These are phyloP conservation scores for Fibroporia radiculosa DNA, from an alignment of 768 basidiomycete species.

Conservation along the genomic window DNA sequence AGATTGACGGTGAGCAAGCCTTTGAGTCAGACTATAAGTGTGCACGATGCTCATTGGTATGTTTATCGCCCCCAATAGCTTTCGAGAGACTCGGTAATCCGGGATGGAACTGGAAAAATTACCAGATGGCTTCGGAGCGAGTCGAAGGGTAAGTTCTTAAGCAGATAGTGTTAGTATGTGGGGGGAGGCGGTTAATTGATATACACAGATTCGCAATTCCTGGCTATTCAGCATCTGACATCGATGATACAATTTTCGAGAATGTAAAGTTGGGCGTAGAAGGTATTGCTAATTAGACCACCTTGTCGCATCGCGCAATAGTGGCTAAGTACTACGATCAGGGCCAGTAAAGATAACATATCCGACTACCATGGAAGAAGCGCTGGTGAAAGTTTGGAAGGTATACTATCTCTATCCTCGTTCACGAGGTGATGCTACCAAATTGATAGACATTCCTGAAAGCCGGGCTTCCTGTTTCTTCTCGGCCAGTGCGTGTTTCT, in stretches of 20 bases:
- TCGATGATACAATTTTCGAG: no score
- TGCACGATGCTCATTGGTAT: no score
- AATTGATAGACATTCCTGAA: constrained; percentile 12
- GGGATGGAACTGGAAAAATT: constrained; percentile 45
- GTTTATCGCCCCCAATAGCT: no score
- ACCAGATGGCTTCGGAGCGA: constrained; percentile 27
- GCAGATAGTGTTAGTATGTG: no score
- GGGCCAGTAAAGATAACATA: constrained; percentile 14
- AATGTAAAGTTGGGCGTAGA: no score
- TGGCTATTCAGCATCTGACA: no score
- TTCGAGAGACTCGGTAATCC: constrained; percentile 40
- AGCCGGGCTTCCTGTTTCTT: constrained; percentile 9
- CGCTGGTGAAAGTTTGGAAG: constrained; percentile 11
- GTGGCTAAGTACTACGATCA: no score
- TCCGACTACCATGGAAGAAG: constrained; percentile 10
- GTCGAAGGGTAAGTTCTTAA: constrained; percentile 12
- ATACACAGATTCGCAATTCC: no score
- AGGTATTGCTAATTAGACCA: not conserved
- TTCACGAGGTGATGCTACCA: not conserved
- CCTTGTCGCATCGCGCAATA: no score
- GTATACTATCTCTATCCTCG: not conserved
- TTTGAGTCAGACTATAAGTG: no score
- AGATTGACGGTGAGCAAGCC: constrained; percentile 16
- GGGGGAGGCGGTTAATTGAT: no score
- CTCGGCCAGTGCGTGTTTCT: constrained; percentile 10